A percentile compares a stretch with the other conserved stretches of the same genome.
These are phyloP conservation scores for Monoraphidium neglectum DNA, from an alignment of 139 green algal genomes.

Conservation along the genomic window DNA sequence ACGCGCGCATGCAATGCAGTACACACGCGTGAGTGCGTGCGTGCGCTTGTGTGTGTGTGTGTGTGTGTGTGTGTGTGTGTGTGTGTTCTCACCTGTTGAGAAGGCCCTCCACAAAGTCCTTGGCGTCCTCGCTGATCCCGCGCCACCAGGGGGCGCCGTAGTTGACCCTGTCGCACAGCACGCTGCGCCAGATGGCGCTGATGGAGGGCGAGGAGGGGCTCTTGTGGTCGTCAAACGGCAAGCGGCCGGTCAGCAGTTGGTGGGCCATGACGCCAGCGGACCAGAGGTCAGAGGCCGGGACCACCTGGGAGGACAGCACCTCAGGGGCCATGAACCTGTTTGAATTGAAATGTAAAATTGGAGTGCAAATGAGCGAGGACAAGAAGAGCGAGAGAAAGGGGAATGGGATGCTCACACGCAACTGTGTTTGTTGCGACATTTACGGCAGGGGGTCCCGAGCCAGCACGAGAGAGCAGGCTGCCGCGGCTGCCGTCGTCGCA, in stretches of 20 bases:
- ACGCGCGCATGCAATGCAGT: no score
- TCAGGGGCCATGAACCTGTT: conserved; percentile 73
- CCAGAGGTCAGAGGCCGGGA: conserved; percentile 80
- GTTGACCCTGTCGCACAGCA: conserved; percentile 34
- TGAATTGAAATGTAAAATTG: not conserved
- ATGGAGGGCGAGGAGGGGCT: conserved; percentile 69
- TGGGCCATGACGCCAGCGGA: conserved; percentile 84
- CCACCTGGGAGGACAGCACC: conserved; percentile 69
- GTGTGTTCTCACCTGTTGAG: no score
- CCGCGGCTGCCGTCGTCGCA: no score
- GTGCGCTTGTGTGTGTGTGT: no score
- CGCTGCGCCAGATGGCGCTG: conserved; percentile 66
- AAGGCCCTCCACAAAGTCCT: conserved; percentile 94
- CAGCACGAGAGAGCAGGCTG: no score
- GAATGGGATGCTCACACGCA: no score
- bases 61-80: no score
- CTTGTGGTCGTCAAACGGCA: conserved; percentile 87
- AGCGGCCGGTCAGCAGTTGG: conserved; percentile 80
- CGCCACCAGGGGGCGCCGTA: conserved; percentile 64
- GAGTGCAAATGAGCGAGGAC: no score
- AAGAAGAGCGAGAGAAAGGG: no score
- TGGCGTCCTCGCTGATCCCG: conserved; percentile 72
- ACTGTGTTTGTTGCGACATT: no score
- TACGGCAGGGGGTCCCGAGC: no score
- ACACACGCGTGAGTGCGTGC: no score